Evolutionary conservation across 2,329 filamentous ascomycete genomes (phyloP).

Genomic region (Trichoderma breve): DNA sequence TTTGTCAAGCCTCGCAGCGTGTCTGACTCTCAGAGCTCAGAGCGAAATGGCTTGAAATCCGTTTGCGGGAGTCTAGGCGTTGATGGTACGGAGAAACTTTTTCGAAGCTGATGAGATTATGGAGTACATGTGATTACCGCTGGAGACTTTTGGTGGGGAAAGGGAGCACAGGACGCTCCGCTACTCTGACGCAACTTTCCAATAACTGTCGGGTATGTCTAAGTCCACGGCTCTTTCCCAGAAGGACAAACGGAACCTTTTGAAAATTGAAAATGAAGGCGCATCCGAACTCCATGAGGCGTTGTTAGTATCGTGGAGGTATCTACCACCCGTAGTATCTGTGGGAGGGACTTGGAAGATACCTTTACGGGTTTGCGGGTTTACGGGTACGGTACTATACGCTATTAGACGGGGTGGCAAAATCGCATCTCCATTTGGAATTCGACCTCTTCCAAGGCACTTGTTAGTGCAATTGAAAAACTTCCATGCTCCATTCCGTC

Average conservation of each 20-base stretch:
- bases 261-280: neutral
- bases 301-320: neutral
- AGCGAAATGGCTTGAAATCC: neutral
- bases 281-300: neutral
- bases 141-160: slow-evolving; percentile 14
- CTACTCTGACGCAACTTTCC: slow-evolving; percentile 13
- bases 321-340: neutral
- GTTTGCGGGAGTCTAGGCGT: neutral
- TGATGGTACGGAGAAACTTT: neutral
- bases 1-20: slow-evolving; percentile 1
- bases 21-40: neutral
- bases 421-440: neutral
- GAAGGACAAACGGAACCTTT: neutral
- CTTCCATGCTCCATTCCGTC: neutral
- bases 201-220: neutral
- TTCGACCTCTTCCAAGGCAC: neutral
- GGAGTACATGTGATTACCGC: slow-evolving; percentile 17
- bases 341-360: neutral
- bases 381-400: neutral
- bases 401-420: neutral
- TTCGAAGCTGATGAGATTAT: slow-evolving; percentile 9
- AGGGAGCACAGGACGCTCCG: slow-evolving; percentile 9
- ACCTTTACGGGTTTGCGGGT: neutral
- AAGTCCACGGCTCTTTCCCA: neutral
- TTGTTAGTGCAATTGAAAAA: neutral